Evolutionary conservation across 495 filamentous ascomycete species (phyloP).

Genomic region (Talaromyces trachyspermus): DNA sequence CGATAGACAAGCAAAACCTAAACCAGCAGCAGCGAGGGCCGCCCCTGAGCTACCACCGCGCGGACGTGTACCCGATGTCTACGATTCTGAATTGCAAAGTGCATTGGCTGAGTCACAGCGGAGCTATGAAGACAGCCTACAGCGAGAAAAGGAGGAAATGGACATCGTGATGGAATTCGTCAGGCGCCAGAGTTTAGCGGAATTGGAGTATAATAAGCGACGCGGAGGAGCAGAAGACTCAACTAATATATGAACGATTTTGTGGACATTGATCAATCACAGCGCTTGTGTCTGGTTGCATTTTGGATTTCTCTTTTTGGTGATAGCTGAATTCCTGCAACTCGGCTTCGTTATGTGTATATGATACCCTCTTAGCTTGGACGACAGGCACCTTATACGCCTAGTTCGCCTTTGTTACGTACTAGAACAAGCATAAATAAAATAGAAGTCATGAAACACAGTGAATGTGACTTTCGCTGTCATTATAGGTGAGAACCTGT

Average conservation of each 20-base stretch:
- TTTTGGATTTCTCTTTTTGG: no score
- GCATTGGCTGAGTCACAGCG: constrained; percentile 40
- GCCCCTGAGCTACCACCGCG: constrained; percentile 16
- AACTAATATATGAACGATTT: background rate
- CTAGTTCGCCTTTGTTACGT: no score
- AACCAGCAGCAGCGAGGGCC: constrained; percentile 5
- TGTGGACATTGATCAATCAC: no score
- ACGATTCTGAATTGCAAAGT: constrained; percentile 41
- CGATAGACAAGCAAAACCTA: background rate
- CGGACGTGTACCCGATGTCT: constrained; percentile 13
- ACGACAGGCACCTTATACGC: no score
- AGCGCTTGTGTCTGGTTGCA: no score
- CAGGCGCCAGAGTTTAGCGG: constrained; percentile 67
- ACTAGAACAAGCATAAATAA: no score
- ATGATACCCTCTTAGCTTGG: background rate
- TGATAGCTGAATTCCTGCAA: no score
- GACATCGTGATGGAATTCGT: constrained; percentile 68
- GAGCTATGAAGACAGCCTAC: constrained; percentile 26
- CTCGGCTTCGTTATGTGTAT: background rate
- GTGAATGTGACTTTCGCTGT: no score
- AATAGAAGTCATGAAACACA: no score
- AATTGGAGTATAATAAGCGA: constrained; percentile 41
- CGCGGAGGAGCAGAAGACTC: background rate
- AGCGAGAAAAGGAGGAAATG: constrained; percentile 52
- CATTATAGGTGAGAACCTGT: background rate